Evolutionary conservation across 768 basidiomycete species (phyloP), one percentile per base, ranked within the genome.

Genomic region (Termitomyces sp.): DNA sequence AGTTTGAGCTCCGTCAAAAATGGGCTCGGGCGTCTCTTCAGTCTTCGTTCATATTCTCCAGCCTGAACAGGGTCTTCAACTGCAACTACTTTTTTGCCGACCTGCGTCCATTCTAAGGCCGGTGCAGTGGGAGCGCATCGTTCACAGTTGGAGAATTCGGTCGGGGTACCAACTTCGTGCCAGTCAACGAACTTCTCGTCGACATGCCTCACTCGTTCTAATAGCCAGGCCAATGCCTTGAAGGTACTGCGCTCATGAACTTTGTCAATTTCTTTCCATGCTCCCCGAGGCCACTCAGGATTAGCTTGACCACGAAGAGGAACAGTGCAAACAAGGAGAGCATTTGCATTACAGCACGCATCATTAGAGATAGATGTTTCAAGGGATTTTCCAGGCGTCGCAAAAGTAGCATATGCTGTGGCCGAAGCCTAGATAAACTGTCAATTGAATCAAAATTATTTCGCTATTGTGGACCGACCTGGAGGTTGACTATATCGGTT

Each of bases 51-150:
- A 66, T 92, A 97, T 65, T 86, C 81, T 6, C 93, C 94, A 42
- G 95, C 94, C 66, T 96, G 84, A 11, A 84, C 76, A 17, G 89
- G 80, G 64, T 97, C 91, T 64, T 98, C 95, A 32, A 93, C 74
- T 0, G 92, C 85, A 21, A 81, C 68, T 17, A 86, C 73, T 60
- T 81, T 83, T 64, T 83, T 86, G 41, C 79, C 80, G 6, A 73
- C 70, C 60, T 79, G 82, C 11, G 77, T 75, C 93, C 94, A 98
- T 23, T 82, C 78, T 44, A 95, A 69, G n/a, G 77, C 72, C 0
- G 95, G 95, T 10, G 88, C 70, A 7, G 73, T 76, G 2, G 95
- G 95, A 2, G 93, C 89, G 68, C 95, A 97, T 16, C 90, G 79
- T 62, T 84, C 79, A 70, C 94, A 97, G 53, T 78, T 77, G 23